Percentiles rank a stretch among this genome's conserved stretches.
Conservation (phyloP, 2,329 filamentous ascomycete species). For the Pseudogymnoascus sp. region DNA sequence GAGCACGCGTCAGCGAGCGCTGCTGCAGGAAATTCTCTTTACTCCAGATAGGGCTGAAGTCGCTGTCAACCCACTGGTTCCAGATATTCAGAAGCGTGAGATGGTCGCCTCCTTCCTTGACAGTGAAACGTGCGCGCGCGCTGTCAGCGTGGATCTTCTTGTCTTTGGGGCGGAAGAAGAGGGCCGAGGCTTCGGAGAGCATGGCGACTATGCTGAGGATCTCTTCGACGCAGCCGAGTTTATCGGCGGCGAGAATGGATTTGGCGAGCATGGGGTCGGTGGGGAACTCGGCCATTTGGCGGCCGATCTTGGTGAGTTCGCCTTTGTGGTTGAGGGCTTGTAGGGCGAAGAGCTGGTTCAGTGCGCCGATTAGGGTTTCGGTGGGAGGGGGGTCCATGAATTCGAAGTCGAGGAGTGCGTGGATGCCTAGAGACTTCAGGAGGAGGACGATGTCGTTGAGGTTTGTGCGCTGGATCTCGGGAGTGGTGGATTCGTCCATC, state of each 20-base stretch:
- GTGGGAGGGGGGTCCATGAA: constrained; percentile 92
- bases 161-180: constrained; percentile 94
- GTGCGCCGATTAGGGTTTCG: constrained; percentile 77
- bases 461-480: constrained; percentile 88
- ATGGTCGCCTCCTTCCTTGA: constrained; percentile 87
- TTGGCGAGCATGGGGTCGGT: constrained; percentile 89
- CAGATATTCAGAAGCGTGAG: constrained; percentile 84
- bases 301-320: constrained; percentile 80
- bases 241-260: constrained; percentile 78
- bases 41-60: constrained; percentile 81
- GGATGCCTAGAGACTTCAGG: constrained; percentile 84
- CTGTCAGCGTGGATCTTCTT: constrained; percentile 95
- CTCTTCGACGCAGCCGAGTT: constrained; percentile 89
- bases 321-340: constrained; percentile 84
- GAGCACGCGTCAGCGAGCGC: constrained; percentile 76
- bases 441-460: constrained; percentile 77
- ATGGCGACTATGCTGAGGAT: constrained; percentile 90
- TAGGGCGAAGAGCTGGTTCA: constrained; percentile 87
- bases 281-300: constrained; percentile 93
- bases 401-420: constrained; percentile 87
- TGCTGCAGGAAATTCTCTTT: constrained; percentile 93
- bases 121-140: constrained; percentile 78
- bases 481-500: constrained; percentile 83
- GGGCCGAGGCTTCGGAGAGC: constrained; percentile 76
- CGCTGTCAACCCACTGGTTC: constrained; percentile 90